Percentiles rank a stretch among this genome's conserved stretches.
These are phyloP conservation scores for Solanum chiquidenum DNA, from an alignment of 257 asterid genomes.

Conservation along the genomic window DNA sequence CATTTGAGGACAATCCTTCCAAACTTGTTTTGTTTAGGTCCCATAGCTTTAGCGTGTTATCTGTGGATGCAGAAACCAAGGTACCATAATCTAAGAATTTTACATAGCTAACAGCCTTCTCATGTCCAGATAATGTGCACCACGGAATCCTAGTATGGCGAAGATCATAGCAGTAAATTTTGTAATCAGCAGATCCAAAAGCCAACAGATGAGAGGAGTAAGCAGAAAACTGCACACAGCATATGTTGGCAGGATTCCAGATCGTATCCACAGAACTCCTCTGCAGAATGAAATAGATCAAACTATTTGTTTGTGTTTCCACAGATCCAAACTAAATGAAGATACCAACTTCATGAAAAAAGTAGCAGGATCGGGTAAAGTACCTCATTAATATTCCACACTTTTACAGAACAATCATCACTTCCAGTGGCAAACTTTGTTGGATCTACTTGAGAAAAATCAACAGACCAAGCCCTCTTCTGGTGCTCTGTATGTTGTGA, in stretches of 20 bases:
- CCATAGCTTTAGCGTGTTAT: constrained; percentile 44
- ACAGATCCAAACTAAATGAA: not conserved
- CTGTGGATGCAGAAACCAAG: constrained; percentile 45
- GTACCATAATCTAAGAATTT: constrained; percentile 37
- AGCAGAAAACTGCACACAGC: constrained; percentile 46
- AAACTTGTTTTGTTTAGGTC: constrained; percentile 34
- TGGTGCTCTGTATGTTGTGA: constrained; percentile 22
- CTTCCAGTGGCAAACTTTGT: constrained; percentile 51
- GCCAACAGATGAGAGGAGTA: constrained; percentile 41
- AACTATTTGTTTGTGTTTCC: not conserved
- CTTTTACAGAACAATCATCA: constrained; percentile 49
- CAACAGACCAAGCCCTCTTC: constrained; percentile 57
- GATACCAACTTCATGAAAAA: not conserved
- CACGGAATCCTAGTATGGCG: constrained; percentile 35
- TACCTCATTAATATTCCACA: constrained; percentile 60
- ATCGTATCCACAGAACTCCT: constrained; percentile 19
- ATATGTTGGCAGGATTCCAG: constrained; percentile 31
- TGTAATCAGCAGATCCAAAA: constrained; percentile 37
- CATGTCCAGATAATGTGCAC: constrained; percentile 50
- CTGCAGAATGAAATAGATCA: constrained; percentile 11
- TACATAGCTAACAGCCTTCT: constrained; percentile 37
- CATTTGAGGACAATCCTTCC: constrained; percentile 23
- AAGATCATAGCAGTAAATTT: constrained; percentile 34
- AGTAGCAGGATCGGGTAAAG: not conserved
- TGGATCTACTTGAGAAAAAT: constrained; percentile 49